Evolutionary conservation across 2,329 filamentous ascomycete species (phyloP), one percentile per base, ranked within the genome.

Genomic region (Colletotrichum euphorbiae): DNA sequence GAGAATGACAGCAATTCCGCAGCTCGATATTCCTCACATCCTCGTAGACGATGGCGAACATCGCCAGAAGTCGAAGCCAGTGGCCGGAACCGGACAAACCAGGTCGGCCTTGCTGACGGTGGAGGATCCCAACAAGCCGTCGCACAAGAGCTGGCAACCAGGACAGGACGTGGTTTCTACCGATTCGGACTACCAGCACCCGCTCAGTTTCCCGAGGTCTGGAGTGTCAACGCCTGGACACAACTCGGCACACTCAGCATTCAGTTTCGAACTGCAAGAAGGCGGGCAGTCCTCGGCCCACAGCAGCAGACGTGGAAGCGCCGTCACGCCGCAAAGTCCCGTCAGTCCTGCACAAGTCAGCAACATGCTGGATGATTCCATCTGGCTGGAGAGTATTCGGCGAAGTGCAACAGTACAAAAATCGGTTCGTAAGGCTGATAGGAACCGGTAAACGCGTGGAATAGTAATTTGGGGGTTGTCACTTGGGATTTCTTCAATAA

Each of bases 351-450:
- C 90, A 54, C 91, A 94, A 74, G 92, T 97, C 72, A 88, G 94
- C 77, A 90, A 94, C 72, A 92, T 96, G 76, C 85, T 98, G 62
- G 93, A 96, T 74, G 92, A 95, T 75, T 96, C 93, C 17, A 91
- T 92, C 15, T 98, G 95, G 95, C 93, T 95, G 58, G 93, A 97
- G 80, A 97, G 93, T 82, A 94, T 98, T 71, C 86, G 94, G 71
- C 87, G 93, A 70, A 97, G 93, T 80, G 93, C 96, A 73, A 97
- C 94, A 60, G 86, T 86, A 60, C 81, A 82, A 58, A 82, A 80
- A 71, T 81, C 82, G 13, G 77, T 81, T 24, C 61, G 66, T 46
- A 68, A 65, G 42, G 55, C 66, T 12, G 66, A 68, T 45, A 67
- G 67, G 62, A 51, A 58, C 8, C 58, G 67, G 51, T 69, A 45